Percentiles rank a stretch among this genome's conserved stretches.
Evolutionary conservation across 495 filamentous ascomycete species (phyloP).

Genomic region (Aspergillus nidulans): DNA sequence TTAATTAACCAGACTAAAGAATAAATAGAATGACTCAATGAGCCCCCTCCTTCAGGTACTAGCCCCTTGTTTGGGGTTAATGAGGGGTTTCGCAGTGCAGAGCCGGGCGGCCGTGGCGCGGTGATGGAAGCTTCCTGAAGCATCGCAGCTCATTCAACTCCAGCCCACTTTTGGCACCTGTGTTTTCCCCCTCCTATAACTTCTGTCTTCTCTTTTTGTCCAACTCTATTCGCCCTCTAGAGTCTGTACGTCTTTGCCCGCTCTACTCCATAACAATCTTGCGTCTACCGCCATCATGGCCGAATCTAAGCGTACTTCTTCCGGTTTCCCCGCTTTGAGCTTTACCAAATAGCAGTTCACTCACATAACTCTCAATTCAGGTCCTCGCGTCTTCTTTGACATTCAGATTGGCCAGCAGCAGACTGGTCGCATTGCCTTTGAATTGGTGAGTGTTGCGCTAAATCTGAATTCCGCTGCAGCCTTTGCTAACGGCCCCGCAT

Average conservation of each 20-base stretch:
- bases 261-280: slow-evolving; percentile 5
- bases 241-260: slow-evolving; percentile 3
- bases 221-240: slow-evolving; percentile 8
- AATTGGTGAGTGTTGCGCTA: slow-evolving; percentile 56
- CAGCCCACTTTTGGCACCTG: slow-evolving; percentile 12
- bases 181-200: slow-evolving; percentile 9
- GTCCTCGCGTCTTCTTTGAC: slow-evolving; percentile 82
- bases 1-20: slow-evolving; percentile 4
- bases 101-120: slow-evolving; percentile 3
- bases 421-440: slow-evolving; percentile 71
- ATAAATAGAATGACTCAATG: neutral
- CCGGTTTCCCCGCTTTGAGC: slow-evolving; percentile 26
- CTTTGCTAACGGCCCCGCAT: slow-evolving; percentile 19
- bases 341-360: slow-evolving; percentile 2
- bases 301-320: slow-evolving; percentile 32
- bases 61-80: neutral
- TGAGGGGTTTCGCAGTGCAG: neutral
- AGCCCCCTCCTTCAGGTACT: neutral
- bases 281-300: slow-evolving; percentile 27
- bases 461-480: neutral
- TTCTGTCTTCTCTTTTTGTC: slow-evolving; percentile 10
- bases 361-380: slow-evolving; percentile 24
- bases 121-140: slow-evolving; percentile 48
- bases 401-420: slow-evolving; percentile 69
- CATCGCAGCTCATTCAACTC: slow-evolving; percentile 14